A percentile compares a stretch with the other conserved stretches of the same genome.
These are phyloP conservation scores for Trichophaea hybrida DNA, from an alignment of 2,329 filamentous ascomycete species.

Conservation along the genomic window DNA sequence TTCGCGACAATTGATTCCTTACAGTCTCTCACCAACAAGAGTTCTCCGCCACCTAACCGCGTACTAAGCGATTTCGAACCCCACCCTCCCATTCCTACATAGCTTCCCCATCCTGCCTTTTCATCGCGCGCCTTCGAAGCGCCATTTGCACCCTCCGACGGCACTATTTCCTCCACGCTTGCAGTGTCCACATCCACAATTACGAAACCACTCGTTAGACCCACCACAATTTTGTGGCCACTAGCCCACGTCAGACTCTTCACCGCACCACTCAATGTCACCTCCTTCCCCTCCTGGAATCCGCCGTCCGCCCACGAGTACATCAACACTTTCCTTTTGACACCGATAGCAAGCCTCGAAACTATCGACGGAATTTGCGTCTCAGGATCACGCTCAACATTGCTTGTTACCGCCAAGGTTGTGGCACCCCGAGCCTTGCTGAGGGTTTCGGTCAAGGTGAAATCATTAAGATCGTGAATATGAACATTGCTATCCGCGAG, in stretches of 20 bases:
- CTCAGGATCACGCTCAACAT: constrained; percentile 77
- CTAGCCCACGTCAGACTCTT: constrained; percentile 85
- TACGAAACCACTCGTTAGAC: constrained; percentile 71
- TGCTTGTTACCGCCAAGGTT: constrained; percentile 84
- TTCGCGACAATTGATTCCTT: constrained; percentile 3
- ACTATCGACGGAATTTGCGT: constrained; percentile 89
- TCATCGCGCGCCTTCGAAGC: constrained; percentile 34
- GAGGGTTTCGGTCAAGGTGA: constrained; percentile 66
- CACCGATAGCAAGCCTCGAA: constrained; percentile 75
- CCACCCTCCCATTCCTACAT: constrained; percentile 86
- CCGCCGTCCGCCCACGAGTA: constrained; percentile 98
- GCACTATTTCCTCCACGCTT: constrained; percentile 62
- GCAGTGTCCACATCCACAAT: constrained; percentile 70
- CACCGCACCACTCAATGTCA: constrained; percentile 66
- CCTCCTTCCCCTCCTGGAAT: constrained; percentile 59
- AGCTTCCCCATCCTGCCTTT: constrained; percentile 51
- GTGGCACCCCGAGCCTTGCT: constrained; percentile 74
- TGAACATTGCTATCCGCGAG: constrained; percentile 81
- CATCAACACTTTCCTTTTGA: constrained; percentile 75
- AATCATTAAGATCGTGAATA: constrained; percentile 76
- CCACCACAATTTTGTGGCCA: constrained; percentile 72
- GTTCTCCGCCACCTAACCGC: constrained; percentile 64
- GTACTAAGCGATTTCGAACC: constrained; percentile 81
- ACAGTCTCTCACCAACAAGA: constrained; percentile 86
- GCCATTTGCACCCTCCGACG: constrained; percentile 54